phyloP scores from a whole-genome alignment of 2,329 filamentous ascomycete species.

The Fusarium metavorans region DNA sequence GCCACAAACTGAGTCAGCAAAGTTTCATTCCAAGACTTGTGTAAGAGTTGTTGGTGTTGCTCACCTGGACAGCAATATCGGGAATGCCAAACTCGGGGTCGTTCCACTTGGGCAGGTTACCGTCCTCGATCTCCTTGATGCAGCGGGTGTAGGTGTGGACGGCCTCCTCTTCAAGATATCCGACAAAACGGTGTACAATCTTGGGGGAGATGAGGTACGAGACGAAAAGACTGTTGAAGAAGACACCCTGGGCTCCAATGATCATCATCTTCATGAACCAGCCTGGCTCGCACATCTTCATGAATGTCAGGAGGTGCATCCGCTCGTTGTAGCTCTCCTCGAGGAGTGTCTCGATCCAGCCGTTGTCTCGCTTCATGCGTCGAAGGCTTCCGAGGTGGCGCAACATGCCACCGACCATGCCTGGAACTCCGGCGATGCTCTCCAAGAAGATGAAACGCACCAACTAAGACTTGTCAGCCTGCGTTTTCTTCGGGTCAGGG shows the following conservation, averaged over 20 bases:
- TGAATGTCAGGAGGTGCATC: slow-evolving; percentile 93
- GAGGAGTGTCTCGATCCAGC: slow-evolving; percentile 93
- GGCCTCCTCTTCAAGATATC: slow-evolving; percentile 96
- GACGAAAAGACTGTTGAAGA: slow-evolving; percentile 94
- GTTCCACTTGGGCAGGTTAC: slow-evolving; percentile 85
- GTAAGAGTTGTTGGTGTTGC: slow-evolving; percentile 10
- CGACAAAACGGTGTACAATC: slow-evolving; percentile 94
- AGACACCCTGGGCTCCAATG: slow-evolving; percentile 91
- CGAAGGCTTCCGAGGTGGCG: slow-evolving; percentile 87
- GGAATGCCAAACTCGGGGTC: slow-evolving; percentile 78
- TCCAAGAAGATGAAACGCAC: slow-evolving; percentile 93
- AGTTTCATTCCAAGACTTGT: neutral
- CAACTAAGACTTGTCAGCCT: slow-evolving; percentile 58
- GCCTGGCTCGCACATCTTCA: slow-evolving; percentile 82
- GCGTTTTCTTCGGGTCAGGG: neutral
- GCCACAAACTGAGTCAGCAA: slow-evolving; percentile 9
- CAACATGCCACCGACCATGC: slow-evolving; percentile 97
- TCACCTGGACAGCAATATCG: slow-evolving; percentile 80
- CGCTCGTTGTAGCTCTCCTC: slow-evolving; percentile 94
- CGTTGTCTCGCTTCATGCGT: slow-evolving; percentile 90
- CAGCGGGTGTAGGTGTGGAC: slow-evolving; percentile 95
- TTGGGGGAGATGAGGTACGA: slow-evolving; percentile 88
- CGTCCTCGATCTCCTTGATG: slow-evolving; percentile 86
- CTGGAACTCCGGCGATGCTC: slow-evolving; percentile 92
- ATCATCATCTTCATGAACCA: slow-evolving; percentile 95